Conservation (phyloP, 306 rosid genomes). For the Spatholobus suberectus region DNA sequence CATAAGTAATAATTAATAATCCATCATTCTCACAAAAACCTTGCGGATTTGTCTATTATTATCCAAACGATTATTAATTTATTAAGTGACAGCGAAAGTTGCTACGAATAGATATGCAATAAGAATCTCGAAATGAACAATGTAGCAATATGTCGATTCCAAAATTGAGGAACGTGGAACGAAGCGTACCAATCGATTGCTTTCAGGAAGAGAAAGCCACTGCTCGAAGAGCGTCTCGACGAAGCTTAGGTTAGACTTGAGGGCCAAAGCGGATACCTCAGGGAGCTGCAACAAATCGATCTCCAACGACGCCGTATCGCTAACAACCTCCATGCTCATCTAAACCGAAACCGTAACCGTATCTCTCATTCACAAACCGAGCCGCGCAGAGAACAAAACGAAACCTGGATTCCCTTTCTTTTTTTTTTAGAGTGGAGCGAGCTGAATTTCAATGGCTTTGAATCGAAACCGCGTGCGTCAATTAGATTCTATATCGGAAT, state of each 20-base stretch:
- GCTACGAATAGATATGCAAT: not conserved
- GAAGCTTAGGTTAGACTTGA: slow-evolving; percentile 76
- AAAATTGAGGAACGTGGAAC: not conserved
- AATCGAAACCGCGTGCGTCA: slow-evolving; percentile 26
- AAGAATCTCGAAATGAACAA: not conserved
- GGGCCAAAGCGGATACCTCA: slow-evolving; percentile 79
- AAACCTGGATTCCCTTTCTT: slow-evolving; percentile 50
- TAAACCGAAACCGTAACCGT: slow-evolving; percentile 41
- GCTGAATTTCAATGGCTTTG: slow-evolving; percentile 40
- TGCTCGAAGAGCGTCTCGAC: slow-evolving; percentile 85
- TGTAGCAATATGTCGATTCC: not conserved
- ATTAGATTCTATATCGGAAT: slow-evolving; percentile 35
- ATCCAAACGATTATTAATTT: not conserved
- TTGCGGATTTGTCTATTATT: slow-evolving; percentile 22
- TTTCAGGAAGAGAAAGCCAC: slow-evolving; percentile 94
- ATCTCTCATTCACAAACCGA: slow-evolving; percentile 53
- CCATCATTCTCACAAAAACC: slow-evolving; percentile 16
- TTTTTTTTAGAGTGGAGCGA: too few species aligned
- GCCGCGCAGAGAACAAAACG: slow-evolving; percentile 35
- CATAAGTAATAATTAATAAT: slow-evolving; percentile 16
- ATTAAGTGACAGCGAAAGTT: not conserved
- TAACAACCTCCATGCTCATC: slow-evolving; percentile 80
- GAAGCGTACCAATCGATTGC: slow-evolving; percentile 83
- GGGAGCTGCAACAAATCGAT: slow-evolving; percentile 89
- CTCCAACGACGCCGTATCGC: slow-evolving; percentile 83